Evolutionary conservation across 148 eudicot genomes (phyloP).

Genomic region (Camellia lanceoleosa): DNA sequence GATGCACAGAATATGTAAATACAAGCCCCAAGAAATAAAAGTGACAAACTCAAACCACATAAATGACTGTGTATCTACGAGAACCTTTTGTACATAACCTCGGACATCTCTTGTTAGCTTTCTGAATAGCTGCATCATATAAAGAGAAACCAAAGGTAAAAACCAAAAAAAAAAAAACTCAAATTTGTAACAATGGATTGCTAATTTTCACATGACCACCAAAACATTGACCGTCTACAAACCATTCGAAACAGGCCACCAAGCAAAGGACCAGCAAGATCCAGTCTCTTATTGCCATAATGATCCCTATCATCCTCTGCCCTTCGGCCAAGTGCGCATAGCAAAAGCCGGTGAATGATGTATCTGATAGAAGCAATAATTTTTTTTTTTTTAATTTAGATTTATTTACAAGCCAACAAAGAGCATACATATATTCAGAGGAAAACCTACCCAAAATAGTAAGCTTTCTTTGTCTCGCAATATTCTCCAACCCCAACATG

Average conservation of each 20-base stretch:
- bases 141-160: background rate
- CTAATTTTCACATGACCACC: too few species aligned
- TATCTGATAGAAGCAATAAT: conserved; percentile 32
- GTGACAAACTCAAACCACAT: background rate
- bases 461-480: conserved; percentile 98
- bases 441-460: conserved; percentile 70
- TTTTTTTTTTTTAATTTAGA: background rate
- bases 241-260: conserved; percentile 93
- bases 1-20: background rate
- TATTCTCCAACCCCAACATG: conserved; percentile 96
- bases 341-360: conserved; percentile 85
- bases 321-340: conserved; percentile 91
- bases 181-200: background rate
- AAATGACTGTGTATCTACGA: background rate
- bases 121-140: conserved; percentile 56
- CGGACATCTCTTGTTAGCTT: conserved; percentile 96
- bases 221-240: conserved; percentile 4
- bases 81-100: conserved; percentile 86
- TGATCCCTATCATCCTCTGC: conserved; percentile 99
- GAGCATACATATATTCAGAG: background rate
- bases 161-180: background rate
- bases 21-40: background rate
- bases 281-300: conserved; percentile 95
- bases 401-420: background rate
- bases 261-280: conserved; percentile 99